Evolutionary conservation across 2,329 filamentous ascomycete genomes (phyloP), one percentile per base, ranked within the genome.

Genomic region (Aspergillus sp.): DNA sequence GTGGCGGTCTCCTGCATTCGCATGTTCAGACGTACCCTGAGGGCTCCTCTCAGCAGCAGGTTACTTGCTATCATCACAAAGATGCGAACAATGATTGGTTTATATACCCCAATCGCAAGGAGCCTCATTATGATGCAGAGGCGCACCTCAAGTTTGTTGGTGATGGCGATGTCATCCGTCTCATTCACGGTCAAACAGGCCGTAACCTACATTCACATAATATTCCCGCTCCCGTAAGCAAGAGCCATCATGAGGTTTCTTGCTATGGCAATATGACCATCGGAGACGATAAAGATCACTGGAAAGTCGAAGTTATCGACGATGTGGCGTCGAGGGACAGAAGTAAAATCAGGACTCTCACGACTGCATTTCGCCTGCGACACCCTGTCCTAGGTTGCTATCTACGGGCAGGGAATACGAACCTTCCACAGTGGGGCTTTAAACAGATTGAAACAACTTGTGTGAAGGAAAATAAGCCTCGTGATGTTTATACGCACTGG

Each of bases 41-140:
- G 72, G 95, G 93, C 33, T 98, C 95, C 39, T 80, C 80, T 52
- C 95, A 99, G 78, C 96, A 99, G 77, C 95, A 99, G 75, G 88
- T 99, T 61, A 99, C 95, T 62, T 99, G 96, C 82, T 99, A 99
- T 78, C 95, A 99, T 78, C 95, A 99, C 83, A 99, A 99, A 76
- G 95, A 99, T 81, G 84, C 93, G 74, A 99, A 99, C 85, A 99
- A 99, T 75, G 95, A 99, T 75, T 99, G 95, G 95, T 96, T 96
- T 79, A 93, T 99, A 78, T 97, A 97, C 75, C 95, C 95, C 24
- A 96, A 93, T 79, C 90, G 96, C 62, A 77, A 82, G 54, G 85
- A 96, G 58, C 77, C 83, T 23, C 88, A 90, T 17, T 96, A 87
- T 70, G 82, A 93, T 67, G 77, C 85, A 4, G 86, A 90, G 59